A percentile compares a stretch with the other conserved stretches of the same genome.
These are phyloP conservation scores for Symbiodinium pilosum DNA, from an alignment of 73 alveolate species.

Conservation along the genomic window DNA sequence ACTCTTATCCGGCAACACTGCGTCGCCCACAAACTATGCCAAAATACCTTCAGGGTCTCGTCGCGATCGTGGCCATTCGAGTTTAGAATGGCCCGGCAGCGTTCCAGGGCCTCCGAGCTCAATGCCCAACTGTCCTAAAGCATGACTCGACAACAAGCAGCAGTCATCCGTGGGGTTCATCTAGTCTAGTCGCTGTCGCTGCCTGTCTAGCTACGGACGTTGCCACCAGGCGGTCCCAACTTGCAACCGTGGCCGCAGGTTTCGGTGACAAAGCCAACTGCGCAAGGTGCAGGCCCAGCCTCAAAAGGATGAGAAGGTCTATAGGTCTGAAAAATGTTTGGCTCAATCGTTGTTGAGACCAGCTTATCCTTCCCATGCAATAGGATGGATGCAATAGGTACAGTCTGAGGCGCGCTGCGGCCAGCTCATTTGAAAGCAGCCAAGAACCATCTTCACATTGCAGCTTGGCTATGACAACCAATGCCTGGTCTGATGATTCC, in stretches of 20 bases:
- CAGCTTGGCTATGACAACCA: slow-evolving; percentile 17
- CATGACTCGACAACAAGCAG: neutral
- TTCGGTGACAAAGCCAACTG: slow-evolving; percentile 30
- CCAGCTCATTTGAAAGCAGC: slow-evolving; percentile 57
- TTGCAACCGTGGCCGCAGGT: slow-evolving; percentile 14
- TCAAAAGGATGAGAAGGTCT: neutral
- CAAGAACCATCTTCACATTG: slow-evolving; percentile 36
- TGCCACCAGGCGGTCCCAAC: slow-evolving; percentile 40
- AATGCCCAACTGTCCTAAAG: neutral
- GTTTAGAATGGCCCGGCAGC: slow-evolving; percentile 22
- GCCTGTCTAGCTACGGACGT: slow-evolving; percentile 68
- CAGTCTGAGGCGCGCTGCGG: slow-evolving; percentile 7
- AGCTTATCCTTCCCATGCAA: no score
- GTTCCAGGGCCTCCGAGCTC: slow-evolving; percentile 36
- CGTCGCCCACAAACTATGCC: neutral
- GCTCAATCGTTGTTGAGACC: neutral
- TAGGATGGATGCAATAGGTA: neutral
- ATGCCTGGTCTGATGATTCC: slow-evolving; percentile 14
- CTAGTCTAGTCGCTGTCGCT: neutral
- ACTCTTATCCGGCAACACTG: neutral
- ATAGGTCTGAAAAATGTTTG: neutral
- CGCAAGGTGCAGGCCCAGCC: slow-evolving; percentile 34
- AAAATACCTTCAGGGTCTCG: neutral
- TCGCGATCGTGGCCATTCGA: neutral
- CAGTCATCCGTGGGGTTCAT: no score